Conservation (phyloP, 140 eudicot genomes). For the Erigeron philadelphicus region DNA sequence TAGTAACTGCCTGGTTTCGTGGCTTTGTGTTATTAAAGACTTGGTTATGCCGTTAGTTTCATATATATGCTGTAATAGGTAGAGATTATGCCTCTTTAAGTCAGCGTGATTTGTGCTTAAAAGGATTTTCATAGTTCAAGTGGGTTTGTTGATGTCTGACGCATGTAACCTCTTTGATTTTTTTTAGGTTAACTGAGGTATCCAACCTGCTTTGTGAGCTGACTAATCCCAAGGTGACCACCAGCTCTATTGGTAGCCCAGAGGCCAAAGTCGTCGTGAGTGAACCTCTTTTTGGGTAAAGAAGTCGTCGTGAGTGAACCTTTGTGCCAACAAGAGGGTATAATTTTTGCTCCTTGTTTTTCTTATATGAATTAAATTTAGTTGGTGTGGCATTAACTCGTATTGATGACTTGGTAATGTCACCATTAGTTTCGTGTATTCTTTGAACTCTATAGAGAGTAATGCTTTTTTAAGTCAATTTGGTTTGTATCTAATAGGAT, state of each 20-base stretch:
- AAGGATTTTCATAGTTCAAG: not conserved
- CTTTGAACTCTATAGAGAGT: not conserved
- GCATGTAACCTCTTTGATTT: too few relatives aligned
- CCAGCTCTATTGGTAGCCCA: too few relatives aligned
- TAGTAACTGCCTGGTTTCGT: conserved; percentile 10
- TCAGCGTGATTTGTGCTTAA: conserved; percentile 3
- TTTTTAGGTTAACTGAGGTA: too few relatives aligned
- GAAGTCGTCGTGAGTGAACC: too few relatives aligned
- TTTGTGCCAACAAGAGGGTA: too few relatives aligned
- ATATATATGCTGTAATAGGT: not conserved
- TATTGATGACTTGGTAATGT: conserved; percentile 16
- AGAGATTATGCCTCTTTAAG: not conserved
- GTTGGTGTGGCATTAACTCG: not conserved
- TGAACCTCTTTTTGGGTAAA: too few relatives aligned
- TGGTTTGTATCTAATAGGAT: not conserved
- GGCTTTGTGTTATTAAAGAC: not conserved
- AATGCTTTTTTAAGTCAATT: conserved; percentile 5
- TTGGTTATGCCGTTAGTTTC: conserved; percentile 16
- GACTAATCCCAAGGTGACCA: too few relatives aligned
- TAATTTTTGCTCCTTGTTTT: not conserved
- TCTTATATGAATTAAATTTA: conserved; percentile 20
- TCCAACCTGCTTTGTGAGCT: too few relatives aligned
- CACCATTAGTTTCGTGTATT: conserved; percentile 6
- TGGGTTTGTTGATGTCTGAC: too few relatives aligned
- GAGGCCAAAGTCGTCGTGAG: too few relatives aligned